Percentiles rank a stretch among this genome's conserved stretches.
Evolutionary conservation across 2,329 filamentous ascomycete species (phyloP).

Genomic region (Ascochyta clinopodiicola): DNA sequence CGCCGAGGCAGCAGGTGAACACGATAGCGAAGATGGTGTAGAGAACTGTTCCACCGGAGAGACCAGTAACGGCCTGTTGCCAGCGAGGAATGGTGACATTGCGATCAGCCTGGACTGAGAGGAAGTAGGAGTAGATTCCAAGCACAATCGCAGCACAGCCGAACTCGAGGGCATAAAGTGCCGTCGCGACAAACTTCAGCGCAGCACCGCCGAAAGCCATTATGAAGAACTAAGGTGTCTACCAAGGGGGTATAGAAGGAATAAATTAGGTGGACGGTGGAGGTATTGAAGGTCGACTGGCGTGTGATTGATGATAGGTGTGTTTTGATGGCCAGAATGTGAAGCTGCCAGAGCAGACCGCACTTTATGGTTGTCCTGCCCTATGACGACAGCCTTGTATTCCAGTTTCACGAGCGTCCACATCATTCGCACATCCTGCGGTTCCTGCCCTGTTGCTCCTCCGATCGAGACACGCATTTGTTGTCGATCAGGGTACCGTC

Average conservation of each 20-base stretch:
- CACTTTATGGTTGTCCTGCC: constrained; percentile 8
- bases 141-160: constrained; percentile 75
- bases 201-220: constrained; percentile 68
- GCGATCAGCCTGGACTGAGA: constrained; percentile 73
- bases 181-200: constrained; percentile 73
- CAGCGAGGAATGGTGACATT: constrained; percentile 67
- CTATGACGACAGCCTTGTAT: constrained; percentile 19
- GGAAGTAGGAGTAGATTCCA: constrained; percentile 80
- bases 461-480: constrained; percentile 5
- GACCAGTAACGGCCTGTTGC: constrained; percentile 72
- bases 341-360: constrained; percentile 4
- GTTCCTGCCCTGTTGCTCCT: constrained; percentile 11
- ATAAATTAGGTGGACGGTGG: not conserved
- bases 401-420: constrained; percentile 12
- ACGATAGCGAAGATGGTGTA: constrained; percentile 77
- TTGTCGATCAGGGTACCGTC: constrained; percentile 16
- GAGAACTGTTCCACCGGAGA: constrained; percentile 75
- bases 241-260: too few relatives aligned
- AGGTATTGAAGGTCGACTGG: constrained; percentile 2
- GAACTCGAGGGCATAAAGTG: constrained; percentile 77
- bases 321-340: not conserved
- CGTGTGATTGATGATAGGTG: not conserved
- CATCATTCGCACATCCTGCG: constrained; percentile 11
- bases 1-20: constrained; percentile 80
- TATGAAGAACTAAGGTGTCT: constrained; percentile 7